Evolutionary conservation across 2,329 filamentous ascomycete genomes (phyloP).

Genomic region (Penicillium crustosum): DNA sequence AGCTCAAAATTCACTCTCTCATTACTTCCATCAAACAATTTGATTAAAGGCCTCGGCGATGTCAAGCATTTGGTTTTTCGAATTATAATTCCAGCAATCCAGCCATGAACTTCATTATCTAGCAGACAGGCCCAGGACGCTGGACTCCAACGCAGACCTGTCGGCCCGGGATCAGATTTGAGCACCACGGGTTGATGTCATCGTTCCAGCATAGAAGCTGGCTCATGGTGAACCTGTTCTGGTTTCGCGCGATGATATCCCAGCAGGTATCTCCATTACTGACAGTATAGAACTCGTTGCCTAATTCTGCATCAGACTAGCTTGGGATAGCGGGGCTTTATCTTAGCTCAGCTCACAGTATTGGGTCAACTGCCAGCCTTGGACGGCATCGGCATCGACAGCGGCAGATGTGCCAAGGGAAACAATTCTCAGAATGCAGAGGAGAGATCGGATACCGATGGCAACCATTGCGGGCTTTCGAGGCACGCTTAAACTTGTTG

Average conservation of each 20-base stretch:
- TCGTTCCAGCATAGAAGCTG: constrained; percentile 27
- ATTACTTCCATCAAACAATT: constrained; percentile 2
- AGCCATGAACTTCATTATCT: background rate
- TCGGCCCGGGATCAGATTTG: constrained; percentile 26
- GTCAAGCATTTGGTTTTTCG: background rate
- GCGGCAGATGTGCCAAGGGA: constrained; percentile 2
- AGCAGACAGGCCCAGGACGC: constrained; percentile 9
- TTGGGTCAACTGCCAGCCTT: background rate
- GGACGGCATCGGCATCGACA: background rate
- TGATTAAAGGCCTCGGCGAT: background rate
- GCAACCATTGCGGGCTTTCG: constrained; percentile 1
- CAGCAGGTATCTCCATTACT: constrained; percentile 25
- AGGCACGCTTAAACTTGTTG: background rate
- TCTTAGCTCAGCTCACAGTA: background rate
- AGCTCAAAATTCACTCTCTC: background rate
- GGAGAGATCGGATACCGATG: constrained; percentile 1
- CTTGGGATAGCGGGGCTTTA: background rate
- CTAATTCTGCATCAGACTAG: constrained; percentile 5
- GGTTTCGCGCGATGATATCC: constrained; percentile 20
- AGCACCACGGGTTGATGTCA: constrained; percentile 24
- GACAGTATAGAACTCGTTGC: constrained; percentile 18
- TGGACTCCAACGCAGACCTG: constrained; percentile 20
- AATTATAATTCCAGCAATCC: background rate
- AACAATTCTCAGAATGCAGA: constrained; percentile 1
- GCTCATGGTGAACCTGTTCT: constrained; percentile 21